Evolutionary conservation across 2,329 filamentous ascomycete genomes (phyloP).

Genomic region (Phaeosphaeria sp.): DNA sequence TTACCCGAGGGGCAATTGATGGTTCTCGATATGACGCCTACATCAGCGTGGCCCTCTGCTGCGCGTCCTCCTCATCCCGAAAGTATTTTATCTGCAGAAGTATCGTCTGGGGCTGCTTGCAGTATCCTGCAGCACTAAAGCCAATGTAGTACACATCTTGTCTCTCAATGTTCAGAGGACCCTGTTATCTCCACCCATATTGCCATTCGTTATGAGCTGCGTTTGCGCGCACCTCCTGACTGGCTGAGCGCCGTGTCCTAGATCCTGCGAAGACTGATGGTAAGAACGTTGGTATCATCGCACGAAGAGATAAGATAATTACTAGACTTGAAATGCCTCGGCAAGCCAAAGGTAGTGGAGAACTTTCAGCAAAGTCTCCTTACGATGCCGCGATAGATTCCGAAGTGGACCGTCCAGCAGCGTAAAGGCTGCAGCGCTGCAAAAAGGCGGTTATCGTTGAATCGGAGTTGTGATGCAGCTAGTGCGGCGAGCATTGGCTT

Average conservation of each 20-base stretch:
- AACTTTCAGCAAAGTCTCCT: background rate
- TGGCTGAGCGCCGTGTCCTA: background rate
- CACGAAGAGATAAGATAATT: background rate
- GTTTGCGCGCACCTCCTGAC: background rate
- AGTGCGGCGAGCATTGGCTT: background rate
- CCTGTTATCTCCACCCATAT: slow-evolving; percentile 19
- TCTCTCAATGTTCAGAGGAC: background rate
- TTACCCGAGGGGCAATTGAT: background rate
- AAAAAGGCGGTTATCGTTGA: slow-evolving; percentile 10
- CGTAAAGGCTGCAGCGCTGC: background rate
- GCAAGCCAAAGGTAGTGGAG: background rate
- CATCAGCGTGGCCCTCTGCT: slow-evolving; percentile 9
- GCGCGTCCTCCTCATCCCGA: slow-evolving; percentile 7
- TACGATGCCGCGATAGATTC: background rate
- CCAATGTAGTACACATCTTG: slow-evolving; percentile 3
- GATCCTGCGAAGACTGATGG: background rate
- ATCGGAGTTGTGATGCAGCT: background rate
- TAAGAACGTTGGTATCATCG: background rate
- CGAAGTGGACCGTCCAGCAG: background rate
- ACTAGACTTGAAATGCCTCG: background rate
- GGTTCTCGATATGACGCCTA: slow-evolving; percentile 6
- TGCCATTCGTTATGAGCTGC: slow-evolving; percentile 12
- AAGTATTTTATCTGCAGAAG: slow-evolving; percentile 14
- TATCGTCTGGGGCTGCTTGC: slow-evolving; percentile 14
- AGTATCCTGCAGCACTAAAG: slow-evolving; percentile 10